Base-by-base conservation (phyloP, 495 filamentous ascomycete genomes). In the Saxophila tyrrhenica region DNA sequence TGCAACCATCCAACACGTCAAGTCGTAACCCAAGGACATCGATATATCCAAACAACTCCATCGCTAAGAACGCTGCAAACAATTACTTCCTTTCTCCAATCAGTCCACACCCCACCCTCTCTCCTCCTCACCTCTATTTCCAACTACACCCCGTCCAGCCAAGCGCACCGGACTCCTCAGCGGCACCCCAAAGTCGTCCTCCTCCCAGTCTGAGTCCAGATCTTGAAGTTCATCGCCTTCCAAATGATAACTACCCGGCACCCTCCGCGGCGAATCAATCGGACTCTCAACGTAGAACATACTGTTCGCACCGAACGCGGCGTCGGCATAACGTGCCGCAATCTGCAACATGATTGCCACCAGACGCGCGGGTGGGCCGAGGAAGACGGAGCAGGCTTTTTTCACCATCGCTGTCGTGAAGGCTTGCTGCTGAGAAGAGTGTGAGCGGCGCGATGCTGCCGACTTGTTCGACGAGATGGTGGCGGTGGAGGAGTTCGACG, bases 311-410 rank as follows among this genome's bases (percentile, higher is more conserved):
- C 75, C 76, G 35, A 72, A 73, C 1, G 78, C 76, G 3, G 81
- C 85, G 20, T 82, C 78, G 0, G 79, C 75, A 56, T 94, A 86
- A 38, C 77, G 79, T 25, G 85, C 81, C 1, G 89, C 86, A 25
- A 95, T 85, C 48, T 79, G 79, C 8, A 95, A 74, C 73, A 95
- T 86, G 39, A 92, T 68, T 8, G 79, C 73, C 35, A 94, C 74
- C 8, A 95, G 75, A 55, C 86, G 78, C 21, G 81, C 75, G 0
- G 89, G 87, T 8, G 88, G 87, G 0, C 84, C 78, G 23, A 94
- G 69, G 1, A 94, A 72, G 2, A 92, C 73, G 19, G 85, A 78
- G 63, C 79, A 82, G 0, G 87, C 88, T 67, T 85, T 88, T 24
- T 83, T 77, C 17, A 94, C 72, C 22, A 95, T 75, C 0, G 79